Evolutionary conservation across 139 green algal genomes (phyloP), one percentile per base, ranked within the genome.

Genomic region (Micractinium conductrix): DNA sequence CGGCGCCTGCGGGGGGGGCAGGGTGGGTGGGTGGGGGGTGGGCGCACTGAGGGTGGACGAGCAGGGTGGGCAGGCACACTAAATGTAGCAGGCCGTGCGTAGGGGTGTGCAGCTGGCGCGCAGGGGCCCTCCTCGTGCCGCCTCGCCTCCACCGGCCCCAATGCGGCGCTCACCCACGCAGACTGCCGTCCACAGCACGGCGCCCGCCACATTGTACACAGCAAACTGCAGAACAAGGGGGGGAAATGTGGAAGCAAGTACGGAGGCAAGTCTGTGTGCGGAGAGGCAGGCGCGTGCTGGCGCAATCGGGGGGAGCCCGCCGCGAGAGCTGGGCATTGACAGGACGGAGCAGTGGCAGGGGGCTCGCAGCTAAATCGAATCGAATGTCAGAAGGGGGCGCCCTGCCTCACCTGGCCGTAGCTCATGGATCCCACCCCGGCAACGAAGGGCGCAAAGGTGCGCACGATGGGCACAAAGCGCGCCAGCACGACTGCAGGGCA

Each of bases 381-480:
- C n/a, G n/a, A n/a, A n/a, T n/a, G n/a, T n/a, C n/a, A n/a, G n/a
- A n/a, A n/a, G n/a, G n/a, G n/a, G n/a, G n/a, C n/a, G n/a, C n/a
- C n/a, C n/a, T n/a, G 26, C 26, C 43, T 4, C 44, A 65, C 72
- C 58, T 72, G 43, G n/a, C 50, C 48, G 79, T 96, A 97, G 2
- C 87, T 44, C 95, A 98, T 97, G 65, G 78, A 90, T 33, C 93
- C 94, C 17, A 98, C 91, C 43, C 96, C 96, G 3, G 96, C 96
- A 26, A 98, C 94, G 84, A 98, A 98, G 17, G 96, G 96, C 28
- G 96, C 96, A 84, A 98, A 97, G 12, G 96, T 98, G 38, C 96
- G 92, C 0, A 98, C 91, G 78, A 98, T 98, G 74, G 95, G 95
- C 53, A 98, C 92, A 82, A 98, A 98, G 42, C 96, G 92, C 5